Evolutionary conservation across 192 early-diverging fungal species (phyloP).

Genomic region (Globomyces pollinis-pini): DNA sequence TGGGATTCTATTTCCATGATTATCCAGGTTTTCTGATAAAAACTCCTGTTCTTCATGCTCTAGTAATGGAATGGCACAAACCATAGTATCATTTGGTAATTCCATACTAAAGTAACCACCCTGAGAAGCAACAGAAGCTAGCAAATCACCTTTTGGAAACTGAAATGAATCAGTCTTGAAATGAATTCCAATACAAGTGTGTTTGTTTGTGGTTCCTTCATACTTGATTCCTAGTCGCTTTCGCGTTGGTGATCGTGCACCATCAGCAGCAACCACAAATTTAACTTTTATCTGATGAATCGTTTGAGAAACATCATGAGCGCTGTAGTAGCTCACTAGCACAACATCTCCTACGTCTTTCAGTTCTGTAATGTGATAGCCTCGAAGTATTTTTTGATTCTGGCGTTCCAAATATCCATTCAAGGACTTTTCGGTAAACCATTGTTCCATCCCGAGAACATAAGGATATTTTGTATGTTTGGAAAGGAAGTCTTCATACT

Average conservation of each 20-base stretch:
- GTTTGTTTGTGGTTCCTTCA: neutral
- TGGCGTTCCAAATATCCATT: neutral
- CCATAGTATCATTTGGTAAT: no score
- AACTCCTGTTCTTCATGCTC: neutral
- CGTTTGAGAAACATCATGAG: neutral
- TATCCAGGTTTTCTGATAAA: neutral
- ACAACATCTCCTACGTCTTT: neutral
- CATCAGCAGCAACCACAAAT: neutral
- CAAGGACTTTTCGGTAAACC: neutral
- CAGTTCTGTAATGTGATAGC: neutral
- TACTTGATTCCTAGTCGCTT: neutral
- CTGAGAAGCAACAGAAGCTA: no score
- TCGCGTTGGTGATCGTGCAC: neutral
- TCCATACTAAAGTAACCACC: neutral
- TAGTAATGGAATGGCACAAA: neutral
- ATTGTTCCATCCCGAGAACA: neutral
- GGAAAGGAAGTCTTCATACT: neutral
- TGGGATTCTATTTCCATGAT: neutral
- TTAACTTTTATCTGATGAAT: neutral
- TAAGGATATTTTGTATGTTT: neutral
- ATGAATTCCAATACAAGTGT: conserved; percentile 1
- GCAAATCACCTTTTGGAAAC: no score
- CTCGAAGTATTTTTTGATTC: neutral
- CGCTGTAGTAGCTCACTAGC: neutral
- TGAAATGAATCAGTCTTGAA: neutral